Conservation (phyloP, 768 basidiomycete genomes). For the Rhizopogon rudus region DNA sequence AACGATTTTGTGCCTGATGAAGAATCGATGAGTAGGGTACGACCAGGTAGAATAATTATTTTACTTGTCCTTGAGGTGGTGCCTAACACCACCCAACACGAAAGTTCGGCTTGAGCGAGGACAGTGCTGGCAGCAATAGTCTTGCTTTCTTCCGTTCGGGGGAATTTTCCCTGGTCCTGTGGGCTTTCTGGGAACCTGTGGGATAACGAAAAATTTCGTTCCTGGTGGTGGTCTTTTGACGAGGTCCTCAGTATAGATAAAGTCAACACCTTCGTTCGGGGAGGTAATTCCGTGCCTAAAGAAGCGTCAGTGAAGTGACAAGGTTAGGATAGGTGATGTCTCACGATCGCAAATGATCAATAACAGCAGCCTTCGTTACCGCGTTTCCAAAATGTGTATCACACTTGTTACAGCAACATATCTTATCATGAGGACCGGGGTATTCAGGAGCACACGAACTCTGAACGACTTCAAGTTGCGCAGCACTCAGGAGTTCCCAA, state of each 20-base stretch:
- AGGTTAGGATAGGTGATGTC: neutral
- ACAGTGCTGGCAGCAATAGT: neutral
- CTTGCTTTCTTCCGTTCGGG: neutral
- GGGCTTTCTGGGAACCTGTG: neutral
- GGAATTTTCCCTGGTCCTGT: neutral
- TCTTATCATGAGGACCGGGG: neutral
- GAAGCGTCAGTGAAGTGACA: neutral
- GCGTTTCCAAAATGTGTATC: neutral
- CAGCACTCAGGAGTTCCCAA: neutral
- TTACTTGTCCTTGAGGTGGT: neutral
- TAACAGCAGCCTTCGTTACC: neutral
- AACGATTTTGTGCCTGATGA: neutral
- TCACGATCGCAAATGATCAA: neutral
- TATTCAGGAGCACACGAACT: neutral
- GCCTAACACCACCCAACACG: neutral
- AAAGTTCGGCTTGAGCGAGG: neutral
- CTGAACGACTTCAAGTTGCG: neutral
- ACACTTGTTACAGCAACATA: neutral
- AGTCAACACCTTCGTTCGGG: neutral
- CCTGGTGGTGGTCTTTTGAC: neutral
- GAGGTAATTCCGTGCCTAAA: neutral
- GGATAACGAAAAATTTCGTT: neutral
- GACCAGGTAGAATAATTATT: neutral
- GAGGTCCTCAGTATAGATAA: neutral
- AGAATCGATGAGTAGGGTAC: neutral